Evolutionary conservation across 2,329 filamentous ascomycete genomes (phyloP).

Genomic region (Aspergillus candidus): DNA sequence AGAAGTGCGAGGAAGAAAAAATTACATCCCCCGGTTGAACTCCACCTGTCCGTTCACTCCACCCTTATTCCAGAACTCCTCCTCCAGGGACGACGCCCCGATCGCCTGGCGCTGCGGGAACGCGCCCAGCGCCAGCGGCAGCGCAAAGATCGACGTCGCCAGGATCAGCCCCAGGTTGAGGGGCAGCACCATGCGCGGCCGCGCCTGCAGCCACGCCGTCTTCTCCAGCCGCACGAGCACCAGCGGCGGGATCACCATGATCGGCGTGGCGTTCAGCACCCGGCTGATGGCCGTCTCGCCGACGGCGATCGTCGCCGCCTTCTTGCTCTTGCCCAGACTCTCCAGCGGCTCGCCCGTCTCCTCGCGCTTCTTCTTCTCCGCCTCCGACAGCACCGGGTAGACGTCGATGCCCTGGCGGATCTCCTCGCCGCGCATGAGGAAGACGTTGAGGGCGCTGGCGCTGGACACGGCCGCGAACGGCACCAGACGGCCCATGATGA

Average conservation of each 20-base stretch:
- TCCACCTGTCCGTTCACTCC: constrained; percentile 79
- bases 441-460: constrained; percentile 88
- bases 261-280: constrained; percentile 88
- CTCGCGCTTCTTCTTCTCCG: constrained; percentile 60
- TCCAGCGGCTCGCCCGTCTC: constrained; percentile 59
- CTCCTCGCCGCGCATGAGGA: constrained; percentile 95
- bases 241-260: constrained; percentile 93
- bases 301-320: constrained; percentile 82
- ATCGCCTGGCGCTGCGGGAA: constrained; percentile 90
- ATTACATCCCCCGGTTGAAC: constrained; percentile 88
- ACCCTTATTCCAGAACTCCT: constrained; percentile 76
- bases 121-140: constrained; percentile 82
- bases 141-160: constrained; percentile 75
- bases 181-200: constrained; percentile 70
- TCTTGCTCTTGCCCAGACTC: constrained; percentile 78
- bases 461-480: constrained; percentile 93
- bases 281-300: constrained; percentile 87
- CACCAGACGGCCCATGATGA: constrained; percentile 77
- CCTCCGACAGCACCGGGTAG: constrained; percentile 70
- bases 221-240: constrained; percentile 78
- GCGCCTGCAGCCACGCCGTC: constrained; percentile 70
- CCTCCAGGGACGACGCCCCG: constrained; percentile 67
- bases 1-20: too few relatives aligned
- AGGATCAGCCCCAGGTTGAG: constrained; percentile 85
- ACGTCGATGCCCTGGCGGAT: constrained; percentile 90